A percentile compares a stretch with the other conserved stretches of the same genome.
Conservation (phyloP, 768 basidiomycete genomes). For the Mycena capillaripes region DNA sequence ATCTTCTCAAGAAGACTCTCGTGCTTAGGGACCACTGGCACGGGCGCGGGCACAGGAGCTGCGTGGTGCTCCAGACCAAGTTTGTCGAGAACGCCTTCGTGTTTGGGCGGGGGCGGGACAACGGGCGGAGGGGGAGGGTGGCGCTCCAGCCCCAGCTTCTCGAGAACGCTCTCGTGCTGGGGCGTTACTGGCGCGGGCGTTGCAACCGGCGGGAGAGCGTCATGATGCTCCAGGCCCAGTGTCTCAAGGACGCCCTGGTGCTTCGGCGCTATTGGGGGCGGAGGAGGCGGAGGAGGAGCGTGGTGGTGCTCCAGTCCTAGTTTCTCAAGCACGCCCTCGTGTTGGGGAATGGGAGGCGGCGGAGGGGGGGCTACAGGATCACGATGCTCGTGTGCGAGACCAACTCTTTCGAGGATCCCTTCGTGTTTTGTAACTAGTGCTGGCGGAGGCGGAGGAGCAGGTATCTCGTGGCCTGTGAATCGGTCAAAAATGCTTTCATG, state of each 20-base stretch:
- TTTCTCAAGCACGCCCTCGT: slow-evolving; percentile 18
- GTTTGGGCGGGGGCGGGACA: not conserved
- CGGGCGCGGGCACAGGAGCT: not conserved
- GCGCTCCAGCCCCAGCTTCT: slow-evolving; percentile 15
- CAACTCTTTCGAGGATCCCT: slow-evolving; percentile 11
- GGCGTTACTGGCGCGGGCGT: slow-evolving; percentile 2
- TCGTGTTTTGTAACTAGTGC: slow-evolving; percentile 12
- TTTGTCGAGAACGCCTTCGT: slow-evolving; percentile 8
- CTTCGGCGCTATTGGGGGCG: not conserved
- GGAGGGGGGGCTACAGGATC: not conserved
- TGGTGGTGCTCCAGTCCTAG: slow-evolving; percentile 5
- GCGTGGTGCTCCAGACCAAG: slow-evolving; percentile 11
- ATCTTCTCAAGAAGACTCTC: slow-evolving; percentile 15
- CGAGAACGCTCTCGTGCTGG: slow-evolving; percentile 6
- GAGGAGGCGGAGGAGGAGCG: not conserved
- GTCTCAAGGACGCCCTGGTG: slow-evolving; percentile 5
- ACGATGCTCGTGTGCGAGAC: not conserved
- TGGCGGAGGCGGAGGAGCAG: not conserved
- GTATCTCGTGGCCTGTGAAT: not conserved
- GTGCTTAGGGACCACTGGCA: not conserved
- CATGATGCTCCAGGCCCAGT: not conserved
- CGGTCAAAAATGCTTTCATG: slow-evolving; percentile 9
- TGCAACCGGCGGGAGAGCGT: not conserved
- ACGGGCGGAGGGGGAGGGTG: slow-evolving; percentile 11
- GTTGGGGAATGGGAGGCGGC: slow-evolving; percentile 4